Evolutionary conservation across 164 flowering plant genomes (phyloP).

Genomic region (Litsea cubeba): DNA sequence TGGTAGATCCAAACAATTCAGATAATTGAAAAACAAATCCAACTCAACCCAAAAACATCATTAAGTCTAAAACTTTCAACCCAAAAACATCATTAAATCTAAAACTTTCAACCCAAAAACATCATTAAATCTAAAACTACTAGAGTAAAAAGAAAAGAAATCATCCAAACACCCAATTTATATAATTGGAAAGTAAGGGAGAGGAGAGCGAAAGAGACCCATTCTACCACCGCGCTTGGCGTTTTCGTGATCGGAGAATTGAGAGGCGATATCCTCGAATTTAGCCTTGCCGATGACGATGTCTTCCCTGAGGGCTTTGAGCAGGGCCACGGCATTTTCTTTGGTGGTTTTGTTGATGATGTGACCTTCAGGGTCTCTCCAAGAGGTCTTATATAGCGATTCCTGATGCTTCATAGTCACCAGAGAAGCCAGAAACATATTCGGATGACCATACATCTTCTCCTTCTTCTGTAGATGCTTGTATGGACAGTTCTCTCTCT

Average conservation of each 20-base stretch:
- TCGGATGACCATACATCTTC: too few species aligned
- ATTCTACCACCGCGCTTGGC: constrained; percentile 98
- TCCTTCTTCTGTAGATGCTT: too few species aligned
- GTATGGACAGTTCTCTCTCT: too few species aligned
- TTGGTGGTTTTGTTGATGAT: constrained; percentile 59
- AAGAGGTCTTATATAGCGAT: constrained; percentile 77
- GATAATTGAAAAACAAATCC: too few species aligned
- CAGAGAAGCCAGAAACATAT: constrained; percentile 28
- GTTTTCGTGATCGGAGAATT: constrained; percentile 79
- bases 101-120: too few species aligned
- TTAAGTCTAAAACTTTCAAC: too few species aligned
- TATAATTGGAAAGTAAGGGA: not conserved
- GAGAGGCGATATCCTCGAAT: constrained; percentile 69
- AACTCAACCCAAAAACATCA: too few species aligned
- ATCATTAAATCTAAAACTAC: too few species aligned
- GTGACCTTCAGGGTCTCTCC: constrained; percentile 94
- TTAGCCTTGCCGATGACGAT: constrained; percentile 63
- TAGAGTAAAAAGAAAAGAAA: too few species aligned
- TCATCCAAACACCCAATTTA: too few species aligned
- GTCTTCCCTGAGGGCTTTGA: constrained; percentile 57
- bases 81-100: too few species aligned
- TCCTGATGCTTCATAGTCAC: constrained; percentile 87
- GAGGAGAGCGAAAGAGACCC: constrained; percentile 29
- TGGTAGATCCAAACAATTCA: too few species aligned
- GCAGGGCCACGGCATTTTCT: constrained; percentile 68